Evolutionary conservation across 805 yeast genomes (phyloP), one percentile per base, ranked within the genome.

Genomic region (Torulaspora gathmanii): DNA sequence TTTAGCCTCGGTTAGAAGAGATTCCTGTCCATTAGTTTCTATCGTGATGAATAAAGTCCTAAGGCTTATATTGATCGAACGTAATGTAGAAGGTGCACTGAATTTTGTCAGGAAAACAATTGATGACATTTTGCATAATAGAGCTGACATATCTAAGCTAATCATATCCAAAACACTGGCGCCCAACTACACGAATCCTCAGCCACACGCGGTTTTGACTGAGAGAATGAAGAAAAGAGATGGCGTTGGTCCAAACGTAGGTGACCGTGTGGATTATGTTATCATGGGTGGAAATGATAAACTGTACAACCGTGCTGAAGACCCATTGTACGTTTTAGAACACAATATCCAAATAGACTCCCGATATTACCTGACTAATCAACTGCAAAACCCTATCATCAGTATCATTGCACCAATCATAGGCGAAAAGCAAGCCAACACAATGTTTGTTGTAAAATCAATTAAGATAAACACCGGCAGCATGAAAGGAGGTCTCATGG

Each of bases 181-280:
- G 3, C 84, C 86, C 42, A 96, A 93, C 58, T 93, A 93, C 65
- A 85, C 96, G 3, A 95, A 90, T 22, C 95, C 93, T 51, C 99
- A 93, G 65, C 97, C 99, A 0, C 99, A 93, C 65, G 95, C 90
- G 22, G 97, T 91, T 55, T 74, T 93, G 36, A 96, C 99, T 0
- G 96, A 90, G 58, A 75, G 97, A 56, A 93, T 93, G 97, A 77
- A 82, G 43, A 88, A 89, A 63, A 83, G 99, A 72, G 99, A 93
- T 61, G 99, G 99, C 19, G 84, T 95, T 6, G 99, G 99, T 1
- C 99, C 99, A 3, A 81, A 88, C 10, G 75, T 93, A 38, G 99
- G 99, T 46, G 99, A 93, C 63, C 86, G 99, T 69, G 98, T 93
- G 26, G 98, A 98, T 5, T 93, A 91, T 62, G 99, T 93, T 28